phyloP scores from a whole-genome alignment of 768 basidiomycete species.

The Candolleomyces aberdarensis region DNA sequence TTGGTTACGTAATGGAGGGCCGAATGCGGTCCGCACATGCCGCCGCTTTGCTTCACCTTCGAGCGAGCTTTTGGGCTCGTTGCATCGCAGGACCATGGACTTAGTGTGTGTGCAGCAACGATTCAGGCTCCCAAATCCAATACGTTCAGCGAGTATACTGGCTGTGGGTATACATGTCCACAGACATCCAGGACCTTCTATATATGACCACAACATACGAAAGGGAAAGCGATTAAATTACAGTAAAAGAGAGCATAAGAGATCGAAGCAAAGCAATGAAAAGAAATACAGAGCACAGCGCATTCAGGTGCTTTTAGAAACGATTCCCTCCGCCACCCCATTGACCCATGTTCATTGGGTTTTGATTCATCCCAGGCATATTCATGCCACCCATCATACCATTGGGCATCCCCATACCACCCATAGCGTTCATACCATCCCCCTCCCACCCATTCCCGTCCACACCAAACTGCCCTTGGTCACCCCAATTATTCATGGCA shows the following conservation, averaged over 20 bases:
- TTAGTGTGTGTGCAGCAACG: too few species aligned
- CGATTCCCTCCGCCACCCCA: constrained; percentile 17
- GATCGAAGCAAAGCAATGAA: background rate
- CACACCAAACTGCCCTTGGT: constrained; percentile 8
- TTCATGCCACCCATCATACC: constrained; percentile 16
- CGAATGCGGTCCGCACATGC: background rate
- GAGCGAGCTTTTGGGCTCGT: too few species aligned
- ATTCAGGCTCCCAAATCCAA: too few species aligned
- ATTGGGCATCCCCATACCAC: constrained; percentile 26
- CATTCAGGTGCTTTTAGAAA: background rate
- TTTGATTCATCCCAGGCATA: constrained; percentile 22
- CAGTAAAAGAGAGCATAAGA: background rate
- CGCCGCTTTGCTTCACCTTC: background rate
- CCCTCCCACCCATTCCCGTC: constrained; percentile 4
- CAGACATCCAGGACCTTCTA: too few species aligned
- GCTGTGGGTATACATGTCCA: too few species aligned
- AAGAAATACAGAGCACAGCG: background rate
- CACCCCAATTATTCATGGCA: constrained; percentile 8
- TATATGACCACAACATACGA: too few species aligned
- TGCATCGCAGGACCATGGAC: too few species aligned
- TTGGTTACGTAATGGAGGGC: background rate
- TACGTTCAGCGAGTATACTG: too few species aligned
- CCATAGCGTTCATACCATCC: constrained; percentile 33
- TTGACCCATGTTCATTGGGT: constrained; percentile 20
- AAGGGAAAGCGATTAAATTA: background rate